Percentiles rank a stretch among this genome's conserved stretches.
Conservation (phyloP, 345 rosid genomes). For the Hibiscus trionum region DNA sequence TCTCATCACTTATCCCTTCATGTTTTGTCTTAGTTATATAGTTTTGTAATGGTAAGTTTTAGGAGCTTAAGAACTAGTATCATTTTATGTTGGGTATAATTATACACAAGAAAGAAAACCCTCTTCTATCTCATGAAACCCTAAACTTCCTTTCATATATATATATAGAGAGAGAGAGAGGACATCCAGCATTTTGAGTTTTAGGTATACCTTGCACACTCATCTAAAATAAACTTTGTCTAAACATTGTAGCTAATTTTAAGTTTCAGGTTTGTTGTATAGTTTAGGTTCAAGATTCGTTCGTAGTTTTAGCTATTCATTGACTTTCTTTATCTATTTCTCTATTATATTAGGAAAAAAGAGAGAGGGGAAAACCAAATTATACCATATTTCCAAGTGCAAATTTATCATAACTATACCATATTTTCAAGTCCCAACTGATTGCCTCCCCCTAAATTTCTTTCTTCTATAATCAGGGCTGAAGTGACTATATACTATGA, state of each 20-base stretch:
- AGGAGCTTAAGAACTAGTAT: not conserved
- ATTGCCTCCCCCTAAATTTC: not conserved
- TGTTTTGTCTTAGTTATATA: not conserved
- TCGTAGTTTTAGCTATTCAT: not conserved
- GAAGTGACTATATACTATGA: not conserved
- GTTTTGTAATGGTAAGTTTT: not conserved
- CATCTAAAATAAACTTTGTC: too few relatives aligned
- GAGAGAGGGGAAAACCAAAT: not conserved
- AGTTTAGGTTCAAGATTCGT: not conserved
- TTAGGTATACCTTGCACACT: not conserved
- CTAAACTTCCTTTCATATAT: not conserved
- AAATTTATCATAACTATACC: not conserved
- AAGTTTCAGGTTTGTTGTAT: not conserved
- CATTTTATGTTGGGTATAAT: not conserved
- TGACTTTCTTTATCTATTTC: not conserved
- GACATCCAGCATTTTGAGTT: not conserved
- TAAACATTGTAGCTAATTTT: too few relatives aligned
- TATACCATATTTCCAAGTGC: not conserved
- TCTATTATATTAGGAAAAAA: not conserved
- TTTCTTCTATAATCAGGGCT: not conserved
- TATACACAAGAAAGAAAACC: too few relatives aligned
- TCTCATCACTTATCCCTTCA: not conserved
- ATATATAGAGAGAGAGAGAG: not conserved
- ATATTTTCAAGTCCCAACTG: not conserved
- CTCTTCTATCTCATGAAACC: not conserved